Base-by-base conservation (phyloP, 2,329 filamentous ascomycete genomes). In the Penicillium sp. region DNA sequence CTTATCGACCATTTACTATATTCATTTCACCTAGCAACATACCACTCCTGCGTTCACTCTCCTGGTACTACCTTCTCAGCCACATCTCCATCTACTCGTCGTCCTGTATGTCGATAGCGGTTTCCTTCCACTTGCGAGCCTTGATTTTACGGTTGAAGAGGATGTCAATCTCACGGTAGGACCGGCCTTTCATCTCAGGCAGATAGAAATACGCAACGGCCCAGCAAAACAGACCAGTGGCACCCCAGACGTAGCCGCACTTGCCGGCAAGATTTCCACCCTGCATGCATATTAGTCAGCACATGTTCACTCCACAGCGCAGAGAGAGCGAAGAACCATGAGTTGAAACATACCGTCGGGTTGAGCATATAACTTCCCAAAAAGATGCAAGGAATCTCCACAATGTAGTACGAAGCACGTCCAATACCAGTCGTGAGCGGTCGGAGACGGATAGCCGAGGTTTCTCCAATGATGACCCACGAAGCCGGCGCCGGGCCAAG, bases 381-480 rank as follows among this genome's bases (percentile, higher is more conserved):
- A 80, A 84, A 87, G 67, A 88, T 88, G 65, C 82, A 86, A 63
- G 85, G 85, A 68, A 88, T 87, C 55, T 88, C 81, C 58, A 85
- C 75, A 5, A 85, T 63, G 72, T 88, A 88, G 78, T 88, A 88
- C 12, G 77, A 73, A 51, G 73, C 85, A 67, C 85, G 85, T 67
- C 85, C 85, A 48, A 87, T 72, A 70, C 85, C 85, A 23, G 85
- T 88, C 3, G 82, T 88, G n/a, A 88, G 73, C 45, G 85, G 82
- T 46, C 85, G 71, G 27, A 88, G 84, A 58, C 85, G 85, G 52
- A 88, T 80, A 49, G 85, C 75, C 0, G 85, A 86, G 2, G 85
- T 88, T 71, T 88, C 85, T 62, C 82, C 84, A 45, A 88, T 88
- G 61, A 88, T 85, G 73, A 84, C 82, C 80, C 82, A 88, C 9